Evolutionary conservation across 208 protist species (phyloP).

Genomic region (Leptomonas seymouri): DNA sequence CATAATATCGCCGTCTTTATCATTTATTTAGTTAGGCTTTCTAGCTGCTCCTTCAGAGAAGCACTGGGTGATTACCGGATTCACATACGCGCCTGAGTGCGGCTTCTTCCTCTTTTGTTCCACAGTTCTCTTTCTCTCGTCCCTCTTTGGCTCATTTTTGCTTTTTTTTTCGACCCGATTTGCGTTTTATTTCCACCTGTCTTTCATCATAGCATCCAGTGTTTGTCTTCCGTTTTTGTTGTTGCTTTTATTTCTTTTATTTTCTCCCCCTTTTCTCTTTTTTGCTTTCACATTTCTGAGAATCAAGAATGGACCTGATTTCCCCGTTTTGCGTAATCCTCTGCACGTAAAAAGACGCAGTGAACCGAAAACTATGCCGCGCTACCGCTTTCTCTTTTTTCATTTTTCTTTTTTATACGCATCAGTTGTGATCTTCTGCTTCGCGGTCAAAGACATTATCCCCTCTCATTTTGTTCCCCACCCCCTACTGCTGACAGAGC

Average conservation of each 20-base stretch:
- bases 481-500: not conserved
- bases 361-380: not conserved
- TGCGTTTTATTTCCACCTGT: too few relatives aligned
- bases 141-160: slow-evolving; percentile 9
- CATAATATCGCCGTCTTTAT: not conserved
- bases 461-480: not conserved
- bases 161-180: too few relatives aligned
- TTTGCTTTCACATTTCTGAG: not conserved
- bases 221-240: not conserved
- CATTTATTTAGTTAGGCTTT: not conserved
- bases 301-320: not conserved
- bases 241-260: slow-evolving; percentile 17
- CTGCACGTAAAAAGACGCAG: not conserved
- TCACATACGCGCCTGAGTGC: too few relatives aligned
- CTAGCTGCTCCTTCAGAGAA: not conserved
- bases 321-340: not conserved
- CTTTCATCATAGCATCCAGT: not conserved
- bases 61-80: not conserved
- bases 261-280: slow-evolving; percentile 16
- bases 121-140: slow-evolving; percentile 8
- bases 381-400: slow-evolving; percentile 10
- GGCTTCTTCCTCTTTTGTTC: too few relatives aligned
- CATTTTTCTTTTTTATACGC: slow-evolving; percentile 14
- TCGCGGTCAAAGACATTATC: too few relatives aligned
- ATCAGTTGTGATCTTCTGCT: too few relatives aligned